These are phyloP conservation scores for Apiospora hydei DNA, from an alignment of 2,329 filamentous ascomycete genomes.

Conservation along the genomic window DNA sequence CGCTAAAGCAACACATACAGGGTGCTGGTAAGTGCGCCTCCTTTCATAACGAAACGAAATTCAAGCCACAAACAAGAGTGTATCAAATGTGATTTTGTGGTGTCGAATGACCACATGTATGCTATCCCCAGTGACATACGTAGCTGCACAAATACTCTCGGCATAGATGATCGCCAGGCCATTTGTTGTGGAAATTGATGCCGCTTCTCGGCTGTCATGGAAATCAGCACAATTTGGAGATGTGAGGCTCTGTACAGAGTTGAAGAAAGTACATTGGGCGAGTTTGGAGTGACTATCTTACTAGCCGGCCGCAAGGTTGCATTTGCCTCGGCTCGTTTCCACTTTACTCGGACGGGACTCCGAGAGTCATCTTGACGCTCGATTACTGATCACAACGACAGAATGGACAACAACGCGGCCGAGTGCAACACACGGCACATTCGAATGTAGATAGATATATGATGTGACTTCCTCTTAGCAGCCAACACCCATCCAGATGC, in stretches of 20 bases:
- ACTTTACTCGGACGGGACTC: background rate
- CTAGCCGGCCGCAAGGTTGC: background rate
- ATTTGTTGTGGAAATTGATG: background rate
- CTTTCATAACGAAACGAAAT: background rate
- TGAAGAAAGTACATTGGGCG: background rate
- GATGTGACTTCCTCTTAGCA: background rate
- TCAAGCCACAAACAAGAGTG: background rate
- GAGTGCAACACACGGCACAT: background rate
- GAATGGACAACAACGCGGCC: background rate
- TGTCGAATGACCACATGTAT: background rate
- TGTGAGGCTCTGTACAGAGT: background rate
- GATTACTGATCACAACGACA: slow-evolving; percentile 3
- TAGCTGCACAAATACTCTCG: no score
- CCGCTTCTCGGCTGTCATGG: no score
- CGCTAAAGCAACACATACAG: background rate
- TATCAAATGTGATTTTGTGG: background rate
- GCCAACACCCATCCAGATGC: no score
- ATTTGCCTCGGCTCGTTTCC: slow-evolving; percentile 10
- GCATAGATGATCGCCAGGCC: no score
- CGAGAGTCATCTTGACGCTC: background rate
- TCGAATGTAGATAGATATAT: background rate
- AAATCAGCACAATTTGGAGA: no score
- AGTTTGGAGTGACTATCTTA: background rate
- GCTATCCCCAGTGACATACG: no score
- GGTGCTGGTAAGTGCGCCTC: background rate